Evolutionary conservation across 176 grass and related monocot species (phyloP), one percentile per base, ranked within the genome.

Genomic region (Raddia distichophylla): DNA sequence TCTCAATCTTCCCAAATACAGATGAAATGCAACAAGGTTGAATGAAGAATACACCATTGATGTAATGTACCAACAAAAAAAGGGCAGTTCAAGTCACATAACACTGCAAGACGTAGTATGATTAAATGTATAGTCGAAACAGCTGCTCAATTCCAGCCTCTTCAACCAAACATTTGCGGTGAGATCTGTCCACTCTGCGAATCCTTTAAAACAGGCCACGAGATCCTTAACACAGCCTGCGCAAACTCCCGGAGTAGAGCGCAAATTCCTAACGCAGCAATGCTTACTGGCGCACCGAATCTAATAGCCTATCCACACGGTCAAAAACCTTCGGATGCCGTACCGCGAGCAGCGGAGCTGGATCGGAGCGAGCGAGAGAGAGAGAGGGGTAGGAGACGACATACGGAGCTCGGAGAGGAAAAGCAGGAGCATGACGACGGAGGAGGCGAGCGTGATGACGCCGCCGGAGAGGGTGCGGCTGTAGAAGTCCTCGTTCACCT

Each of bases 401-500:
- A 50, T 87, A 97, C 91, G 83, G 67, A 97, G 94, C 87, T 97
- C 94, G 71, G 94, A 93, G 81, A 97, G 19, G 91, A 97, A 97
- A 83, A 97, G 91, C 71, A 97, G 88, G 65, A 93, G 54, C 91
- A 93, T 97, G 71, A 97, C 59, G 64, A 91, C 58, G 73, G 91
- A 93, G 61, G 94, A 97, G 22, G 67, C 91, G 69, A 97, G 76
- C 62, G 91, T 97, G 67, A 97, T 97, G 66, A 93, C 54, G 73
- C 94, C 94, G 53, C 94, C 94, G 78, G 94, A 93, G 77, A 97
- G 91, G 56, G 94, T 97, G 84, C 94, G 81, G 76, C 88, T 91
- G 83, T 93, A 97, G 94, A 97, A 97, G 73, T 97, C 94, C 83
- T 97, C 94, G 88, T 97, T 93, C 78, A 97, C 89, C 82, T 97